Conservation (phyloP, 352 stramenopile genomes). For the Peronospora belbahrii region DNA sequence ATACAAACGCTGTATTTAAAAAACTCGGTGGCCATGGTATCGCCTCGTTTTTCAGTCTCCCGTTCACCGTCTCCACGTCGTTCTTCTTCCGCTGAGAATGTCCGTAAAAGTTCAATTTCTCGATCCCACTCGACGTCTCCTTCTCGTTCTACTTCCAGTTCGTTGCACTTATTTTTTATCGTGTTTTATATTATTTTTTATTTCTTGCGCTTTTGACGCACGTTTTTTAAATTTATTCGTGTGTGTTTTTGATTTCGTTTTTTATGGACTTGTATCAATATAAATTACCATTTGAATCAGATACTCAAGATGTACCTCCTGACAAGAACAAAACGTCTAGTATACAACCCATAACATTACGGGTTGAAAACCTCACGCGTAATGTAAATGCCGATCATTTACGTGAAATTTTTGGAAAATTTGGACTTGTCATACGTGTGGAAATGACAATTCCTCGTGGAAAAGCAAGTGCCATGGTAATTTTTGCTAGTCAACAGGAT, state of each 20-base stretch:
- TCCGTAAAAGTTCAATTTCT: conserved; percentile 1
- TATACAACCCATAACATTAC: no score
- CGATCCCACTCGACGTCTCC: conserved; percentile 13
- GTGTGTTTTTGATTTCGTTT: neutral
- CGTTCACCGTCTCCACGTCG: conserved; percentile 3
- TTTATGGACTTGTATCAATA: neutral
- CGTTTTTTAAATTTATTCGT: no score
- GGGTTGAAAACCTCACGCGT: conserved; percentile 77
- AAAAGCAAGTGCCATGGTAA: conserved; percentile 44
- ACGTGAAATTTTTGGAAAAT: conserved; percentile 84
- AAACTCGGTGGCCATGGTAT: conserved; percentile 9
- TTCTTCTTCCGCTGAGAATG: neutral
- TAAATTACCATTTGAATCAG: neutral
- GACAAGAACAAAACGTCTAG: no score
- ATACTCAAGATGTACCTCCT: no score
- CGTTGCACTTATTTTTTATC: no score
- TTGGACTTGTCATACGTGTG: conserved; percentile 54
- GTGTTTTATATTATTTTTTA: no score
- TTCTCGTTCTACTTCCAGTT: conserved; percentile 8
- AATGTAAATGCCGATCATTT: conserved; percentile 81
- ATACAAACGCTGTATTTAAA: neutral
- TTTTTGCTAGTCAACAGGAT: conserved; percentile 43
- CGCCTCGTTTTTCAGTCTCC: conserved; percentile 14
- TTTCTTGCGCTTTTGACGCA: no score
- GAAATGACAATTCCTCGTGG: conserved; percentile 36